Conservation (phyloP, 805 yeast species). For the Trichomonascus vanleenenianus region DNA sequence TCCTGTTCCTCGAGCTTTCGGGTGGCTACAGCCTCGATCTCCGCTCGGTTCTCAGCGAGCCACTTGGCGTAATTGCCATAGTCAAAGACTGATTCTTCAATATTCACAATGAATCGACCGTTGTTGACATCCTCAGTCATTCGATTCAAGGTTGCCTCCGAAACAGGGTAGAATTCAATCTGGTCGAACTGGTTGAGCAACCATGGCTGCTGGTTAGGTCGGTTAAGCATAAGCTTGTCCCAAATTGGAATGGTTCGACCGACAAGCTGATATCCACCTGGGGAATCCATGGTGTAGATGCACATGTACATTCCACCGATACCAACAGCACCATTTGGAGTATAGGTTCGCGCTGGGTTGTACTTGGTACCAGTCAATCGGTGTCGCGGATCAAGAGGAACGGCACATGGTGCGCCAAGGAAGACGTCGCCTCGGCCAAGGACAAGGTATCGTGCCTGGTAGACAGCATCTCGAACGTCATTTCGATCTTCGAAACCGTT, state of each 20-base stretch:
- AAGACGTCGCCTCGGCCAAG: slow-evolving; percentile 96
- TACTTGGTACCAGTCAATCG: slow-evolving; percentile 87
- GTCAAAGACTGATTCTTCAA: slow-evolving; percentile 73
- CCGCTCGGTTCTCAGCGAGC: slow-evolving; percentile 63
- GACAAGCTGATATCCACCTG: slow-evolving; percentile 96
- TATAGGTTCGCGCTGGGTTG: slow-evolving; percentile 92
- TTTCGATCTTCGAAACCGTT: slow-evolving; percentile 65
- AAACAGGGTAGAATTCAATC: slow-evolving; percentile 87
- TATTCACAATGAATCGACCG: slow-evolving; percentile 71
- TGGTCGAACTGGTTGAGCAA: slow-evolving; percentile 87
- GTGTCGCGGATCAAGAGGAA: slow-evolving; percentile 95
- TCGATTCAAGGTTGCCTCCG: slow-evolving; percentile 71
- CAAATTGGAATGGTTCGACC: slow-evolving; percentile 97
- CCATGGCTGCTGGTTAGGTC: slow-evolving; percentile 65
- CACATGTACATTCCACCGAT: slow-evolving; percentile 99
- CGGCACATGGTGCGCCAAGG: slow-evolving; percentile 97
- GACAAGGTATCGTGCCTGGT: slow-evolving; percentile 84
- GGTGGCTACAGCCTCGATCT: slow-evolving; percentile 58
- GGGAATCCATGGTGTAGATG: slow-evolving; percentile 95
- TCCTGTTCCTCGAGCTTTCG: slow-evolving; percentile 77
- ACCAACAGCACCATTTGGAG: slow-evolving; percentile 96
- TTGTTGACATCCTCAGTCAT: slow-evolving; percentile 66
- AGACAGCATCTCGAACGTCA: slow-evolving; percentile 75
- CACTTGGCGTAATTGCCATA: slow-evolving; percentile 71
- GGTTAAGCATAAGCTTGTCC: slow-evolving; percentile 83